Evolutionary conservation across 2,329 filamentous ascomycete genomes (phyloP), one percentile per base, ranked within the genome.

Genomic region (Dactylellina sp.): DNA sequence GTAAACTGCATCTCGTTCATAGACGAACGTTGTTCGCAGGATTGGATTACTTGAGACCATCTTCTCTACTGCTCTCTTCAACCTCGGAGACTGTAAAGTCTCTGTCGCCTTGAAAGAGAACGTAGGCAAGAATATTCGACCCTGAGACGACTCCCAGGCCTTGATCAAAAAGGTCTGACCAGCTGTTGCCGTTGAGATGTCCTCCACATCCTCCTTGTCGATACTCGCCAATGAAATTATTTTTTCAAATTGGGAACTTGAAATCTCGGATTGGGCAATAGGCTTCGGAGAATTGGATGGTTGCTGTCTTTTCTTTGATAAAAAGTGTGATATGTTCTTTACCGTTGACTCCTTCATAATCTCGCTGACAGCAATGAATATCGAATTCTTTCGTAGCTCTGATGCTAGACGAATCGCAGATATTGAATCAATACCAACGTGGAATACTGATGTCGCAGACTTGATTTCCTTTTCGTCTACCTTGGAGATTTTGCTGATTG

Each of bases 401-500:
- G 89, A 86, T 7, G 89, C 88, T 2, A 93, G 88, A 78, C 95
- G 96, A 82, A 97, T 95, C 0, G 92, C 90, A 76, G 89, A 94
- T 80, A 97, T 96, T 0, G 93, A 97, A 80, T 97, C 93, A 0
- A 97, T 86, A 0, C 93, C 93, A 1, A 97, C 84, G 75, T 95
- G 89, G 80, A 95, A 96, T 11, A 97, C 86, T 0, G 86, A 91
- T 56, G 88, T 86, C 0, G 84, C 83, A 63, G 84, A 84, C 1
- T 82, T 81, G 57, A 97, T 90, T 1, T 87, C 83, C 0, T 83
- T 79, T 16, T 84, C 81, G 0, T 88, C 83, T 0, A 90, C 81
- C 14, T 85, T 86, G 0, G 92, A 91, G 0, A 93, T 84, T 11
- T 3, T 46, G 32, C 61, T 66, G 28, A 74, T 39, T 22, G 70